phyloP scores from a whole-genome alignment of 2,329 filamentous ascomycete genomes.

The Colletotrichum sp. region DNA sequence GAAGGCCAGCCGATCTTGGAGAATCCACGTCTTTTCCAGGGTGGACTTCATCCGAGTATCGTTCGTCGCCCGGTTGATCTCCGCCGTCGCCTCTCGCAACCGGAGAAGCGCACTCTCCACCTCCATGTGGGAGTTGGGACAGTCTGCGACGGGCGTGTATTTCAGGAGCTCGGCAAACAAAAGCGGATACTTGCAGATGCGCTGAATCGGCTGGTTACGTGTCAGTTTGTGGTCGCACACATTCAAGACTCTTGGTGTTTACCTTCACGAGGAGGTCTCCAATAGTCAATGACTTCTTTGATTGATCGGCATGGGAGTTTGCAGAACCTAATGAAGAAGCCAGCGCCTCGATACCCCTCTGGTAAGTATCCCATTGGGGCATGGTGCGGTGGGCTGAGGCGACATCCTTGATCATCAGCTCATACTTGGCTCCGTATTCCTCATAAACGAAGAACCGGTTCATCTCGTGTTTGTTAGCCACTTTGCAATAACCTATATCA shows the following conservation, averaged over 20 bases:
- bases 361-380: constrained; percentile 79
- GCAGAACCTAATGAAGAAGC: constrained; percentile 76
- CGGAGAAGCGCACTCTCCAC: constrained; percentile 76
- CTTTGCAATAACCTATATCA: not conserved
- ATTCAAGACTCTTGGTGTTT: constrained; percentile 16
- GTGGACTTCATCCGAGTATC: constrained; percentile 72
- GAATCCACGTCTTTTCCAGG: constrained; percentile 81
- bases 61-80: constrained; percentile 85
- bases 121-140: constrained; percentile 80
- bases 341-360: constrained; percentile 84
- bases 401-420: constrained; percentile 81
- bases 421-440: constrained; percentile 90
- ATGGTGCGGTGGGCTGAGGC: constrained; percentile 71
- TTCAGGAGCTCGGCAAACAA: constrained; percentile 85
- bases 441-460: constrained; percentile 86
- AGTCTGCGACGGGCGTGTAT: constrained; percentile 83
- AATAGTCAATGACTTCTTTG: constrained; percentile 80
- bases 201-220: constrained; percentile 77
- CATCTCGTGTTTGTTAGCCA: constrained; percentile 59
- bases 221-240: not conserved
- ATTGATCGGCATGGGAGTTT: constrained; percentile 65
- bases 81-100: constrained; percentile 75
- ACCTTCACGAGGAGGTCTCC: constrained; percentile 92
- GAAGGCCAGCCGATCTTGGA: constrained; percentile 83
- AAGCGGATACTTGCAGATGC: constrained; percentile 89